phyloP scores from a whole-genome alignment of 371 early-diverging fungal genomes.

The Agmasoma carcini region DNA sequence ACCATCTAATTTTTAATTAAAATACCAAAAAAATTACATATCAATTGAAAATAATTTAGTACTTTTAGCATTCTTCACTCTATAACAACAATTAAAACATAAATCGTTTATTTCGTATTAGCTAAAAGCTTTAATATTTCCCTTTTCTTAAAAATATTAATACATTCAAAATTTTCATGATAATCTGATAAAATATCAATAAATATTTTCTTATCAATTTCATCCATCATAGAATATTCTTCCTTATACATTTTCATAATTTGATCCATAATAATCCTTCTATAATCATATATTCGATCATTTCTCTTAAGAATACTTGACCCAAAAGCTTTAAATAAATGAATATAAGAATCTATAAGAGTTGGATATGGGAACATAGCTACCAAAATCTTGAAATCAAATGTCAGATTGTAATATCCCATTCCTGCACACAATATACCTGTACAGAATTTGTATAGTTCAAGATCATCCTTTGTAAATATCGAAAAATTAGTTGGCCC shows the following conservation, averaged over 20 bases:
- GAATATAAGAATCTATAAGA: not conserved
- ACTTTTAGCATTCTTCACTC: no score
- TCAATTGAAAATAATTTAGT: no score
- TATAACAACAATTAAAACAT: no score
- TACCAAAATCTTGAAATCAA: not conserved
- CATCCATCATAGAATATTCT: slow-evolving; percentile 6
- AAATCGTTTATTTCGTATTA: no score
- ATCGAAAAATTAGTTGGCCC: not conserved
- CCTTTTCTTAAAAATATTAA: no score
- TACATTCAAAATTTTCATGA: no score
- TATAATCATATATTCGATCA: not conserved
- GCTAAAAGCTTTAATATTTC: no score
- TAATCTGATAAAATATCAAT: slow-evolving; percentile 39
- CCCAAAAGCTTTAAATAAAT: not conserved
- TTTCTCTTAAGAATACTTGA: not conserved
- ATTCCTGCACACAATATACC: slow-evolving; percentile 19
- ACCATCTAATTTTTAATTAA: no score
- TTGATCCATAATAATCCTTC: not conserved
- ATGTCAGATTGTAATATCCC: slow-evolving; percentile 2
- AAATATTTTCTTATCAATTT: slow-evolving; percentile 24
- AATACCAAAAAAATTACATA: no score
- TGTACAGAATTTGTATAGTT: slow-evolving; percentile 32
- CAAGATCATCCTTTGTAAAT: slow-evolving; percentile 16
- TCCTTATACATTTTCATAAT: slow-evolving; percentile 12
- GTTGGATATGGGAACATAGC: not conserved